Percentiles rank a stretch among this genome's conserved stretches.
Evolutionary conservation across 345 rosid genomes (phyloP).

Genomic region (Pugionium dolabratum): DNA sequence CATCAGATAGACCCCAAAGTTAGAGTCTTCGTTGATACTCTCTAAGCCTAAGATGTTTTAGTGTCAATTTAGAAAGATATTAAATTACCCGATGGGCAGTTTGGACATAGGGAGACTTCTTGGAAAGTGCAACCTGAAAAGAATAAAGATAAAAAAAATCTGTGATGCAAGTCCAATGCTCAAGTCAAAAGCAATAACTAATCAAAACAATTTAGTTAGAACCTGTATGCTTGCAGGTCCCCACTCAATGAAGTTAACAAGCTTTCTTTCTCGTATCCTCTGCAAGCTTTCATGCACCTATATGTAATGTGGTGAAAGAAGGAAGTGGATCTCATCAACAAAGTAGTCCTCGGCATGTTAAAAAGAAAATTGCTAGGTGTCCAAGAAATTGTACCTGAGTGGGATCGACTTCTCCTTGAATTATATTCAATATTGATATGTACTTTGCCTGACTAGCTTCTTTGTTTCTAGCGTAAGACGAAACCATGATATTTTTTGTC

Average conservation of each 20-base stretch:
- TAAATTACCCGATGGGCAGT: constrained; percentile 86
- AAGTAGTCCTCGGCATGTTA: not conserved
- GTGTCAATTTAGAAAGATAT: no score
- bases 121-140: constrained; percentile 85
- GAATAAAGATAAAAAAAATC: constrained; percentile 17
- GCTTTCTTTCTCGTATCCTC: constrained; percentile 97
- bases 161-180: constrained; percentile 17
- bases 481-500: constrained; percentile 97
- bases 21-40: no score
- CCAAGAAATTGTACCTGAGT: constrained; percentile 65
- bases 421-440: constrained; percentile 34
- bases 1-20: constrained; percentile 19
- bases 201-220: constrained; percentile 15
- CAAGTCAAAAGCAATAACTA: constrained; percentile 22
- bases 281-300: constrained; percentile 99
- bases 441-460: constrained; percentile 99
- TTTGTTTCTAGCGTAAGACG: constrained; percentile 93
- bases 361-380: not conserved
- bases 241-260: constrained; percentile 98
- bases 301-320: constrained; percentile 19
- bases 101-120: constrained; percentile 97
- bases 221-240: constrained; percentile 99
- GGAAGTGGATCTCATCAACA: constrained; percentile 10
- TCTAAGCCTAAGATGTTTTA: no score
- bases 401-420: constrained; percentile 99